These are phyloP conservation scores for Aspergillus pseudoglaucus DNA, from an alignment of 2,329 filamentous ascomycete species.

Conservation along the genomic window DNA sequence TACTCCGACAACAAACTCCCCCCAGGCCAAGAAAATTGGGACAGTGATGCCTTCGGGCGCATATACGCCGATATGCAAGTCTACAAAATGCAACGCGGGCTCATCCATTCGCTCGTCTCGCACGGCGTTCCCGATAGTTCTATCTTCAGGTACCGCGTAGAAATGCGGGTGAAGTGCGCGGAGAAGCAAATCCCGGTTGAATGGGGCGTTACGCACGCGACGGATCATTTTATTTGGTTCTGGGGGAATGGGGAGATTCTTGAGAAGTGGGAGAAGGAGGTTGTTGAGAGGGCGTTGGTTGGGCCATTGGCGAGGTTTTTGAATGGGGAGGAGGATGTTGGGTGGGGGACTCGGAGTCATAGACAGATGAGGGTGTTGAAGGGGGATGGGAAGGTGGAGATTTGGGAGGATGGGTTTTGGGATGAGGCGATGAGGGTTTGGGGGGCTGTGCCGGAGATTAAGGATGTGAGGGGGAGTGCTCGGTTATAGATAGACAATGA, in stretches of 20 bases:
- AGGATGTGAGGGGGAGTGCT: constrained; percentile 4
- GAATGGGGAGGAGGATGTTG: constrained; percentile 13
- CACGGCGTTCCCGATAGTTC: constrained; percentile 38
- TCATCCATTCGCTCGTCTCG: constrained; percentile 40
- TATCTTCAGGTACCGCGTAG: constrained; percentile 48
- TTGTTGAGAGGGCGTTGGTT: constrained; percentile 28
- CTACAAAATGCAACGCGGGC: constrained; percentile 47
- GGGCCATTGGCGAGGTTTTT: constrained; percentile 26
- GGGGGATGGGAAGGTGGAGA: constrained; percentile 39
- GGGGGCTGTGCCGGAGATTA: constrained; percentile 26
- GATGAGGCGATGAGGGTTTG: constrained; percentile 45
- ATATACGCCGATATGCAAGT: constrained; percentile 54
- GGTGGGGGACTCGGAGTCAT: constrained; percentile 21
- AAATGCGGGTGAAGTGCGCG: constrained; percentile 47
- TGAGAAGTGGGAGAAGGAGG: constrained; percentile 38
- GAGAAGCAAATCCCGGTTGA: constrained; percentile 36
- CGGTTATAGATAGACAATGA: constrained; percentile 3
- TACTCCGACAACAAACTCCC: constrained; percentile 39
- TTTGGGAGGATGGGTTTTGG: constrained; percentile 43
- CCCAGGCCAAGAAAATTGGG: constrained; percentile 38
- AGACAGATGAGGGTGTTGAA: constrained; percentile 41
- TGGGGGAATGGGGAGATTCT: constrained; percentile 45
- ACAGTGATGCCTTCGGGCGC: constrained; percentile 44
- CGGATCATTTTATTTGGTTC: constrained; percentile 51
- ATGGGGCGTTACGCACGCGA: constrained; percentile 51